Conservation (phyloP, 2,329 filamentous ascomycete species). For the Dothideomycetidae sp. region DNA sequence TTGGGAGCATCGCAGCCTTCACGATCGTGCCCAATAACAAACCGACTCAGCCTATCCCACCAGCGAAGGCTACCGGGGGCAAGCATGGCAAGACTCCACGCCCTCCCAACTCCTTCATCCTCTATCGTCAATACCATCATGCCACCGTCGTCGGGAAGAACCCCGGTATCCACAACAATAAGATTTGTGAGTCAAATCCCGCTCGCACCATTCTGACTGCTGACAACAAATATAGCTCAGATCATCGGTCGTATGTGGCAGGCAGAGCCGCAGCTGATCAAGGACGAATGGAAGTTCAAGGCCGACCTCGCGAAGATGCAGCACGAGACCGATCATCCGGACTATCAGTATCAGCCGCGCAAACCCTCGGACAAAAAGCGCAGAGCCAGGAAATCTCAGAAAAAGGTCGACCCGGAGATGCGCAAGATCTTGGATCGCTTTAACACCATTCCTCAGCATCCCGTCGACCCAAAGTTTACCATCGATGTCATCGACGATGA, state of each 20-base stretch:
- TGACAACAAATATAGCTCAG: constrained; percentile 13
- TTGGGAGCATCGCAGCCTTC: no score
- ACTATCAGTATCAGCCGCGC: constrained; percentile 34
- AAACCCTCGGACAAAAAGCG: constrained; percentile 34
- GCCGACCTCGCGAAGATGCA: constrained; percentile 27
- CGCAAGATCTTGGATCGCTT: no score
- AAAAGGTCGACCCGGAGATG: no score
- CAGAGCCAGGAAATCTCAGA: no score
- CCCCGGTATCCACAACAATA: constrained; percentile 31
- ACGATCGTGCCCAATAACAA: no score
- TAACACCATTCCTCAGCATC: no score
- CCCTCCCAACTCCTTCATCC: constrained; percentile 33
- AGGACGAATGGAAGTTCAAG: constrained; percentile 24
- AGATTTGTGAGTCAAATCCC: constrained; percentile 29
- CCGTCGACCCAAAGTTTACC: background rate
- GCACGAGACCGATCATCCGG: constrained; percentile 28
- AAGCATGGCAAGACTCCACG: constrained; percentile 25
- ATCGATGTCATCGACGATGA: background rate
- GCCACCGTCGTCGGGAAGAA: constrained; percentile 24
- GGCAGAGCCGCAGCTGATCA: constrained; percentile 23
- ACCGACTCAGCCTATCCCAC: background rate
- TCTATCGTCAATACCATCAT: constrained; percentile 29
- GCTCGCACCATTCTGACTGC: constrained; percentile 1
- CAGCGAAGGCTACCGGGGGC: constrained; percentile 2
- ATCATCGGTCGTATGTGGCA: constrained; percentile 31